Conservation (phyloP, 2,329 filamentous ascomycete genomes). For the Exophiala bonariae region DNA sequence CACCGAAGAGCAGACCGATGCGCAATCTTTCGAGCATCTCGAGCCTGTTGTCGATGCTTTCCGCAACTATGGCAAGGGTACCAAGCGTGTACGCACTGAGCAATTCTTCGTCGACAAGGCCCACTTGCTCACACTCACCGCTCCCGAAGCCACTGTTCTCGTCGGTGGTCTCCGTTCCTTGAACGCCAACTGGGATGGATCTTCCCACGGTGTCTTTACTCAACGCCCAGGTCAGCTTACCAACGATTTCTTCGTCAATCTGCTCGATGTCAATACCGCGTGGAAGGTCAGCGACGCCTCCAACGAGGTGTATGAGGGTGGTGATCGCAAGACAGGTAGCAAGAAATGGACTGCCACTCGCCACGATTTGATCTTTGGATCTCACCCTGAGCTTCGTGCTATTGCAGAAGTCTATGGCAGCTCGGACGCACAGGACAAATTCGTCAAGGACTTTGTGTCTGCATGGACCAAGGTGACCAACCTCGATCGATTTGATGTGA, state of each 20-base stretch:
- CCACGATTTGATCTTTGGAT: slow-evolving; percentile 69
- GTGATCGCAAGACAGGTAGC: slow-evolving; percentile 64
- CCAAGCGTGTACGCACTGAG: slow-evolving; percentile 62
- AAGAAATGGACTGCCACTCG: slow-evolving; percentile 71
- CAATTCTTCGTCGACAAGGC: slow-evolving; percentile 72
- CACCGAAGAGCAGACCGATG: slow-evolving; percentile 70
- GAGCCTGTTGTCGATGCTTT: slow-evolving; percentile 73
- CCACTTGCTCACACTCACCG: slow-evolving; percentile 67
- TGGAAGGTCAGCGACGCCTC: slow-evolving; percentile 60
- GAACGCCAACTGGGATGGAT: slow-evolving; percentile 70
- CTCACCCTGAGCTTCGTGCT: slow-evolving; percentile 72
- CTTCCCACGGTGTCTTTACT: slow-evolving; percentile 67
- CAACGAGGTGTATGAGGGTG: slow-evolving; percentile 62
- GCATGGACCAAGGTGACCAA: slow-evolving; percentile 77
- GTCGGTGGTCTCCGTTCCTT: slow-evolving; percentile 71
- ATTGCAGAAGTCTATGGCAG: slow-evolving; percentile 69
- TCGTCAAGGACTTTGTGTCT: slow-evolving; percentile 69
- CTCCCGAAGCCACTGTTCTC: slow-evolving; percentile 70
- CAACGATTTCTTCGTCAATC: slow-evolving; percentile 81
- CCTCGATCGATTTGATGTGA: slow-evolving; percentile 68
- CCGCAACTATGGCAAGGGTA: slow-evolving; percentile 73
- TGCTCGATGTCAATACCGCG: slow-evolving; percentile 65
- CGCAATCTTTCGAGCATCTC: slow-evolving; percentile 62
- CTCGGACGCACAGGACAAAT: slow-evolving; percentile 61
- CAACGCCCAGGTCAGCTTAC: slow-evolving; percentile 66